Evolutionary conservation across 2,329 filamentous ascomycete species (phyloP).

Genomic region (Arachnopeziza araneosa): DNA sequence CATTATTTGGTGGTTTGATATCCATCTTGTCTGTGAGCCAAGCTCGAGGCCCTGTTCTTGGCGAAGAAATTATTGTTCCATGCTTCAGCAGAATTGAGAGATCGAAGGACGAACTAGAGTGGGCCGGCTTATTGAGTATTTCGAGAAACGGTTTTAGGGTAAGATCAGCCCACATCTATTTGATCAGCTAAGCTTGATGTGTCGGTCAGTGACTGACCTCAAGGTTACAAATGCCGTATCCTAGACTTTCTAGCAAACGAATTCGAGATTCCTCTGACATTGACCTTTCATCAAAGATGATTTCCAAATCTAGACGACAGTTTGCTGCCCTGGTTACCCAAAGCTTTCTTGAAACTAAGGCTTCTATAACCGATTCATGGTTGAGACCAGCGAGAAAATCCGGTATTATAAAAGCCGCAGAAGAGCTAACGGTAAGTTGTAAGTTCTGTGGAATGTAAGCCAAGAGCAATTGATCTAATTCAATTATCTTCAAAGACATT

Average conservation of each 20-base stretch:
- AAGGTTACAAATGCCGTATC: conserved; percentile 10
- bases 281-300: conserved; percentile 12
- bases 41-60: background rate
- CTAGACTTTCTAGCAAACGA: conserved; percentile 13
- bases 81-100: conserved; percentile 17
- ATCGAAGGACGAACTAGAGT: background rate
- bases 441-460: conserved; percentile 8
- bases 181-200: conserved; percentile 5
- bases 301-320: conserved; percentile 14
- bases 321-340: conserved; percentile 17
- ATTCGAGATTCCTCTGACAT: background rate
- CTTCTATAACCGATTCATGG: background rate
- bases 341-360: conserved; percentile 17
- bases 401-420: conserved; percentile 4
- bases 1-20: conserved; percentile 13
- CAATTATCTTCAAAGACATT: conserved; percentile 14
- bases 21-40: conserved; percentile 6
- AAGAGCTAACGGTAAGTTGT: conserved; percentile 11
- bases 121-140: background rate
- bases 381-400: background rate
- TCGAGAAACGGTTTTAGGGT: conserved; percentile 17
- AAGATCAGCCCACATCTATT: conserved; percentile 25
- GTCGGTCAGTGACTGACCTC: background rate
- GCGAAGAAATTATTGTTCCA: background rate
- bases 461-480: conserved; percentile 14